Base-by-base conservation (phyloP, 106 monocot species). In the Agapanthus africanus region DNA sequence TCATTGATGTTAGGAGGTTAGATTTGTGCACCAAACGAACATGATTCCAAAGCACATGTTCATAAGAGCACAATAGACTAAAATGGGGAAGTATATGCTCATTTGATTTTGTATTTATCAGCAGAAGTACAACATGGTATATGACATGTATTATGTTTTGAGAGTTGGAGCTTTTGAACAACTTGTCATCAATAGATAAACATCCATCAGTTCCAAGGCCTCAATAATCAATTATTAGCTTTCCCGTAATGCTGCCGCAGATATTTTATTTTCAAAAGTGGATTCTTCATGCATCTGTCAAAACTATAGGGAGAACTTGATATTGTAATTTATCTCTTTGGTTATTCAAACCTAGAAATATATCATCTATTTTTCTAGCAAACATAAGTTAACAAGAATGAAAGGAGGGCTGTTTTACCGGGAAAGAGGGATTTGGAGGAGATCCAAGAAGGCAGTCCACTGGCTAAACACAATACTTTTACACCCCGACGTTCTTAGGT, bases 381-480 rank as follows among this genome's bases (percentile, higher is more conserved):
- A 36, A 34, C n/a, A 6, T 34, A 61, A 0, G 33, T 36, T 57
- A 57, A 19, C 23, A 52, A 6, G n/a, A 32, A 6, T 13, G 14
- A n/a, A n/a, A 14, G 16, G 54, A 60, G n/a, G 36, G 0, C 19
- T 61, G 3, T 11, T n/a, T 68, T 83, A 95, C 95, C 88, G 60
- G 27, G 88, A 85, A 74, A 97, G 86, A 64, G 95, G 88, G 35
- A 97, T 83, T 60, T 94, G 75, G 25, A 94, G 82, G 63, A 94
- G 87, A 80, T 94, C 94, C 68, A 95, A 71, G 81, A 95, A 95
- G n/a, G 86, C 86, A 79, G 95, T 91, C 95, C 95, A 97, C 59
- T 97, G 95, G 80, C 91, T 97, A 67, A 97, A 97, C n/a, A 97
- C 67, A 37, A 97, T 97, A 70, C 91, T 91, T 73, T 97, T 97